Conservation (phyloP, 345 rosid genomes). For the Sapria himalayana region DNA sequence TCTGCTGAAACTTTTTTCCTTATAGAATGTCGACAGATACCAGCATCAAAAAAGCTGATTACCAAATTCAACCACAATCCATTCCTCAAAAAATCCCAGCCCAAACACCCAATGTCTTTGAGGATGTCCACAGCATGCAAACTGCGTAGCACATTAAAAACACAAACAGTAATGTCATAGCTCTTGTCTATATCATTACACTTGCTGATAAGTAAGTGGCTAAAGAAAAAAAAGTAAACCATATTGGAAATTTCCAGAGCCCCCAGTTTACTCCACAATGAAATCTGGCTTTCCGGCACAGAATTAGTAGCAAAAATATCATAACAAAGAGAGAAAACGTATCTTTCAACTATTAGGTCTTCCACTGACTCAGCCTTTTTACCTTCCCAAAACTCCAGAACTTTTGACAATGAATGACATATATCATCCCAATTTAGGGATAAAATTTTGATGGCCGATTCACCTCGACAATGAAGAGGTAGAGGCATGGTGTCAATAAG, state of each 20-base stretch:
- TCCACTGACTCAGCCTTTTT: constrained; percentile 40
- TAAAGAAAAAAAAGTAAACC: constrained; percentile 30
- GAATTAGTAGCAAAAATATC: constrained; percentile 33
- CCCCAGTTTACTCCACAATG: constrained; percentile 18
- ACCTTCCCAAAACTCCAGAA: constrained; percentile 70
- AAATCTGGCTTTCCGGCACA: constrained; percentile 17
- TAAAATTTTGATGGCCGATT: constrained; percentile 23
- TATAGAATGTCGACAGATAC: constrained; percentile 29
- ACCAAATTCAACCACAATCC: constrained; percentile 63
- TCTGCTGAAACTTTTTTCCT: constrained; percentile 27
- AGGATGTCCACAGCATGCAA: constrained; percentile 22
- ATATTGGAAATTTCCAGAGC: constrained; percentile 25
- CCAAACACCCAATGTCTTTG: constrained; percentile 29
- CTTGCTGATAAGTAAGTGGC: constrained; percentile 29
- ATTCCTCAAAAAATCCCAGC: constrained; percentile 69
- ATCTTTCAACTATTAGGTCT: constrained; percentile 82
- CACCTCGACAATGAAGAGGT: constrained; percentile 35
- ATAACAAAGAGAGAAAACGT: constrained; percentile 60
- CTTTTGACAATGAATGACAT: constrained; percentile 28
- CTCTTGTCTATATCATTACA: constrained; percentile 20
- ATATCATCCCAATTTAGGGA: constrained; percentile 34
- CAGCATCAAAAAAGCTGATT: constrained; percentile 43
- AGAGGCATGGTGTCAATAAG: constrained; percentile 42
- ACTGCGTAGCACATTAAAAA: constrained; percentile 25
- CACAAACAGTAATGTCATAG: constrained; percentile 19